Base-by-base conservation (phyloP, 2,329 filamentous ascomycete genomes). In the Alternaria conjuncta region DNA sequence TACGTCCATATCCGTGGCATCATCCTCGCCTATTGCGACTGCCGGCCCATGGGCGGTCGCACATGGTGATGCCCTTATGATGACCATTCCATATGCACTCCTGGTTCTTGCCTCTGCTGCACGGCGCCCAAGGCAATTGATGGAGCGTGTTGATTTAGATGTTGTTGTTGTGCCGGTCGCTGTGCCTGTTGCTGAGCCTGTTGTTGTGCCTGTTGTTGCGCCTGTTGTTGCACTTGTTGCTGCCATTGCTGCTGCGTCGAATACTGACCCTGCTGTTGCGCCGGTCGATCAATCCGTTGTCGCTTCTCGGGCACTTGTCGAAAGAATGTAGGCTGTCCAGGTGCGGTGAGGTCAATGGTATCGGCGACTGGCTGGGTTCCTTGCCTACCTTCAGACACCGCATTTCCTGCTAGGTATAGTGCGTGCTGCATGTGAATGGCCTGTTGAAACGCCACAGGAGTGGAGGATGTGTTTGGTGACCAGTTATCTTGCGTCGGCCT, bases 91-190 rank as follows among this genome's bases (percentile, higher is more conserved):
- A 28, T 28, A 0, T 28, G 3, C 46, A 8, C 8, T 26, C 5
- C n/a, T 0, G 18, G 7, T 18, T 13, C n/a, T 7, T 6, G 1
- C 25, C 18, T 11, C 9, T 28, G 46, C 11, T 28, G 9, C 8
- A 20, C 1, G 2, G 3, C 46, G 15, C 6, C 46, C n/a, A 12
- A 20, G 26, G n/a, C 4, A 6, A 5, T 13, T 15, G 25, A 20
- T 5, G 2, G 3, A 0, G 11, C 1, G 3, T 8, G 3, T 5
- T 28, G 25, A 7, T 20, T 12, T 5, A 4, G 3, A 9, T 49
- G 23, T 18, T 28, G 25, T 49, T 18, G 13, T 6, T 25, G 46
- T 7, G 45, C 13, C 15, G 15, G 8, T 49, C 5, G 23, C 6
- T 25, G 46, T 18, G 10, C 46, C 3, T 7, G 13, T 47, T 6